phyloP scores from a whole-genome alignment of 345 rosid species.

The Streptanthus diversifolius region DNA sequence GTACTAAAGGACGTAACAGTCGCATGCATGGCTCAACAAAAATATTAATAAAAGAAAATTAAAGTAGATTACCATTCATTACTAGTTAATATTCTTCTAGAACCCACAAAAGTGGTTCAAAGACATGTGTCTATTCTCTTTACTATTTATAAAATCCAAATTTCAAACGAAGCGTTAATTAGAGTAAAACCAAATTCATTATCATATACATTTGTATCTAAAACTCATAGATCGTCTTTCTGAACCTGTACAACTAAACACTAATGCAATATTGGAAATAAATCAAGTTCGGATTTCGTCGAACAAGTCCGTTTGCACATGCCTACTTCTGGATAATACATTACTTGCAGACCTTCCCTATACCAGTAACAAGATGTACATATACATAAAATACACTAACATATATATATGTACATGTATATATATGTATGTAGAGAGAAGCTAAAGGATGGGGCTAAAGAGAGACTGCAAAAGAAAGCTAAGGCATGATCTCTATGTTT shows the following conservation, averaged over 20 bases:
- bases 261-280: neutral
- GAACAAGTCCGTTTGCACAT: constrained; percentile 1
- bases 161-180: neutral
- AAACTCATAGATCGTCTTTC: neutral
- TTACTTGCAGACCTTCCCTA: constrained; percentile 8
- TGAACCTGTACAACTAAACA: neutral
- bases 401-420: neutral
- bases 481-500: constrained; percentile 33
- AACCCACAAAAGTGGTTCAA: constrained; percentile 4
- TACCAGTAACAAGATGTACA: constrained; percentile 6
- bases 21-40: constrained; percentile 8
- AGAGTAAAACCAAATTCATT: neutral
- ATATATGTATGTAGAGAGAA: neutral
- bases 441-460: constrained; percentile 2
- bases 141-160: neutral
- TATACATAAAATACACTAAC: neutral
- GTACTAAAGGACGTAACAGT: constrained; percentile 7
- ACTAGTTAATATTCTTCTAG: neutral
- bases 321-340: constrained; percentile 3
- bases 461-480: constrained; percentile 30
- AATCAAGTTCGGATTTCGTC: neutral
- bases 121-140: neutral
- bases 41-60: neutral
- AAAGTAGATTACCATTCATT: neutral
- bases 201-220: neutral